Evolutionary conservation across 805 yeast species (phyloP), one percentile per base, ranked within the genome.

Genomic region (Monosporozyma aerobia): DNA sequence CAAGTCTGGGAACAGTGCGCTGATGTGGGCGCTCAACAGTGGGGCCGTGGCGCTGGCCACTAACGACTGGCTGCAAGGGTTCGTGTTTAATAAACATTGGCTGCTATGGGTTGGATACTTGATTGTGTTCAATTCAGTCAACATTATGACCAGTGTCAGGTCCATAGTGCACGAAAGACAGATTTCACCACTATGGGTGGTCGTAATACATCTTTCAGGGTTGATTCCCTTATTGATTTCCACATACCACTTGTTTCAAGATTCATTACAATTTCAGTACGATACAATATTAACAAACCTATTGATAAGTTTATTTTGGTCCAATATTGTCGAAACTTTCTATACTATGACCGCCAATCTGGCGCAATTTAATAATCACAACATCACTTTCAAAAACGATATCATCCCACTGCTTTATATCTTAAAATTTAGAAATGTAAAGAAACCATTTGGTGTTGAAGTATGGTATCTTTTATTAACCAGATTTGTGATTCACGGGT

Each of bases 401-500:
- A 23, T 43, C 3, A 43, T 43, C 9, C 45, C 45, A 23, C 10
- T 43, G 23, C 23, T 43, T 6, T 43, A 43, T 23, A 19, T 23
- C 8, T 19, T 43, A 22, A 22, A 43, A 25, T 23, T 11, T 23
- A 3, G 23, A 23, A 43, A 43, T 43, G 45, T 43, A 9, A 43
- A 22, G 25, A 22, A 14, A 43, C 45, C 45, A 10, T 43, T 23
- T n/a, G 30, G 45, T 43, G 8, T 53, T 10, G 65, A 64, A 3
- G 75, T 82, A n/a, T 54, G 81, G 7, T 77, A 80, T 59, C 82
- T 85, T 54, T 64, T 85, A 0, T 51, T 75, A 0, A 81, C 80
- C 54, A 90, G 87, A 59, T 56, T 84, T 9, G 68, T 77, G 16
- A 77, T 83, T 49, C 95, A 89, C 55, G 2, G 81, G 1, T 77